Evolutionary conservation across 2,329 filamentous ascomycete genomes (phyloP), one percentile per base, ranked within the genome.

Genomic region (Fusarium sp.): DNA sequence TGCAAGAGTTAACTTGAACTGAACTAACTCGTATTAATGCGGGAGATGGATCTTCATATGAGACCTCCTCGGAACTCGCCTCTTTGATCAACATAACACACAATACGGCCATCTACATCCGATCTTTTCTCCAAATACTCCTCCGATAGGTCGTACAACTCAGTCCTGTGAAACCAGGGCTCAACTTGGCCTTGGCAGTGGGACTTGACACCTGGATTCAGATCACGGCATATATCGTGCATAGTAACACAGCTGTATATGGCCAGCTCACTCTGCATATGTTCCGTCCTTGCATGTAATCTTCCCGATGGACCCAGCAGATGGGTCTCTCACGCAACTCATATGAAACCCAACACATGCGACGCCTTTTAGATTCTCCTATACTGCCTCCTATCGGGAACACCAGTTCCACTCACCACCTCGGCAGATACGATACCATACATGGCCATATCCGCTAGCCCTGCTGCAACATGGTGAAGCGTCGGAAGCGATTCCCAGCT

Each of bases 201-300:
- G 25, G 25, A 50, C 25, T 18, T n/a, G 25, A 50, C 27, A 33
- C 16, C 50, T 53, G 31, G 13, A 34, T 13, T 10, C 16, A 20
- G 50, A 53, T 53, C 27, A 53, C 31, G 4, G 13, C 27, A 53
- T 23, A 16, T 33, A 53, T 23, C 31, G 29, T 27, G 18, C n/a
- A 23, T n/a, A 42, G 20, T 56, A 36, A 27, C 36, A 53, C 31
- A 13, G 13, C 29, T 23, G 13, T 34, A 18, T 33, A 34, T 31
- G 44, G 18, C 50, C 50, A 53, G 6, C 50, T 53, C 50, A 53
- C 50, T 34, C 31, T 36, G 50, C 50, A 53, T 23, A 34, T 18
- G 16, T 53, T 14, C 25, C 29, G 50, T 86, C 75, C 33, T 86
- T 83, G 65, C 85, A 81, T 46, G 4, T 10, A 46, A 46, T 27